Conservation (phyloP, 2,329 filamentous ascomycete species). For the Chrysoporthe puriensis region DNA sequence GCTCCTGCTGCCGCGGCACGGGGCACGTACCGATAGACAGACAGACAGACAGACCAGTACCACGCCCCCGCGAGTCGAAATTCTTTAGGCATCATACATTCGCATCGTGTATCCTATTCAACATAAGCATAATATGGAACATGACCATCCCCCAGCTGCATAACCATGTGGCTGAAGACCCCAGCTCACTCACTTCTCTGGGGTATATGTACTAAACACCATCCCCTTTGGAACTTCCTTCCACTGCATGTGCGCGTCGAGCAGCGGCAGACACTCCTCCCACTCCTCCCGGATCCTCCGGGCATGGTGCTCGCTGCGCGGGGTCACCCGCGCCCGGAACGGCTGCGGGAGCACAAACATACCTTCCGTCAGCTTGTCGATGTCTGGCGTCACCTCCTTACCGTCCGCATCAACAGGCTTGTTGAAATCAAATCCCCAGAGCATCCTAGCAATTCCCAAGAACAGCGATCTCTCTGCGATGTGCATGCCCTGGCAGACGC, state of each 20-base stretch:
- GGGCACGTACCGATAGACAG: no score
- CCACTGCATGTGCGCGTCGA: constrained; percentile 26
- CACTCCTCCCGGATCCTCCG: constrained; percentile 12
- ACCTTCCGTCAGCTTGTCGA: constrained; percentile 13
- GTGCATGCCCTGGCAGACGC: constrained; percentile 62
- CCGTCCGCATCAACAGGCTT: constrained; percentile 16
- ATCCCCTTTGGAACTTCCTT: constrained; percentile 25
- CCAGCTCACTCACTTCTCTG: not conserved
- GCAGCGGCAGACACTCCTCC: constrained; percentile 20
- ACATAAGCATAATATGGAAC: not conserved
- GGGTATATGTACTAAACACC: constrained; percentile 4
- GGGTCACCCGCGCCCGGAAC: constrained; percentile 21
- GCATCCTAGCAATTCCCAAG: constrained; percentile 49
- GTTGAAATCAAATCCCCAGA: constrained; percentile 48
- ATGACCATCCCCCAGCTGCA: not conserved
- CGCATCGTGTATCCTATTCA: not conserved
- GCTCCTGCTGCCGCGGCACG: no score
- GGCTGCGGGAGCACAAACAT: constrained; percentile 19
- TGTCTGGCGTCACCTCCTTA: constrained; percentile 16
- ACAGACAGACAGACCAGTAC: no score
- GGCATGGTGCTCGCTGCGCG: constrained; percentile 17
- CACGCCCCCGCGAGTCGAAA: no score
- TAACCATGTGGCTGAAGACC: not conserved
- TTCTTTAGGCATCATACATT: not conserved
- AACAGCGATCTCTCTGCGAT: constrained; percentile 54